Conservation (phyloP, 768 basidiomycete species). For the Amanita jacksonii region DNA sequence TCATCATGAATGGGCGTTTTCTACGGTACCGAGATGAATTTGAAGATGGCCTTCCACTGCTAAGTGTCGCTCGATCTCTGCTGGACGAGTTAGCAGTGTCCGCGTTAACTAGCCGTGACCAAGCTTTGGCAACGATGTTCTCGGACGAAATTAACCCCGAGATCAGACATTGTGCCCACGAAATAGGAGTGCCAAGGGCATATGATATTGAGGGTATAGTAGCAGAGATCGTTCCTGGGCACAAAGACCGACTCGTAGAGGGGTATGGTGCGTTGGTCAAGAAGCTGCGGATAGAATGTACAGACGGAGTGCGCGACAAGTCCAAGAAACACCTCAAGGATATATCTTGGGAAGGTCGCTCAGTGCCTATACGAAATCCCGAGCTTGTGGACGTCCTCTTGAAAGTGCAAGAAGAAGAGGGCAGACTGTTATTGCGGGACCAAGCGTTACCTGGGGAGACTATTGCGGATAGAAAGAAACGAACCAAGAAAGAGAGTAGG, state of each 20-base stretch:
- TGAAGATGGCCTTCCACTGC: constrained; percentile 63
- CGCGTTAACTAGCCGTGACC: constrained; percentile 70
- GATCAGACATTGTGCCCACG: constrained; percentile 88
- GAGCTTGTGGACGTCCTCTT: constrained; percentile 85
- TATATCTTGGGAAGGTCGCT: constrained; percentile 72
- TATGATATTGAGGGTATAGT: constrained; percentile 79
- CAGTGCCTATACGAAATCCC: constrained; percentile 79
- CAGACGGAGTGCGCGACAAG: constrained; percentile 23
- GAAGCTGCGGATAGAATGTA: constrained; percentile 37
- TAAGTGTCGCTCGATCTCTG: constrained; percentile 68
- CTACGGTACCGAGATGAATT: constrained; percentile 69
- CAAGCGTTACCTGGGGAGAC: constrained; percentile 21
- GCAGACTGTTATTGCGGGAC: constrained; percentile 35
- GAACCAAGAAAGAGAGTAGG: constrained; percentile 19
- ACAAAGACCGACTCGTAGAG: constrained; percentile 53
- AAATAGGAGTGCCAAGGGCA: constrained; percentile 65
- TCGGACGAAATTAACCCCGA: constrained; percentile 85
- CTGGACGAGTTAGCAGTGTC: constrained; percentile 55
- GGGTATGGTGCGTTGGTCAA: constrained; percentile 47
- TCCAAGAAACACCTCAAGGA: constrained; percentile 47
- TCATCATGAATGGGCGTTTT: constrained; percentile 78
- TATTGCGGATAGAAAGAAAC: constrained; percentile 16
- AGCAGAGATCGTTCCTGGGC: constrained; percentile 46
- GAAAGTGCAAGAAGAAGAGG: constrained; percentile 73
- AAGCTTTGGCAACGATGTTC: constrained; percentile 78